phyloP scores from a whole-genome alignment of 2,329 filamentous ascomycete species.

The Phialemonium atrogriseum region DNA sequence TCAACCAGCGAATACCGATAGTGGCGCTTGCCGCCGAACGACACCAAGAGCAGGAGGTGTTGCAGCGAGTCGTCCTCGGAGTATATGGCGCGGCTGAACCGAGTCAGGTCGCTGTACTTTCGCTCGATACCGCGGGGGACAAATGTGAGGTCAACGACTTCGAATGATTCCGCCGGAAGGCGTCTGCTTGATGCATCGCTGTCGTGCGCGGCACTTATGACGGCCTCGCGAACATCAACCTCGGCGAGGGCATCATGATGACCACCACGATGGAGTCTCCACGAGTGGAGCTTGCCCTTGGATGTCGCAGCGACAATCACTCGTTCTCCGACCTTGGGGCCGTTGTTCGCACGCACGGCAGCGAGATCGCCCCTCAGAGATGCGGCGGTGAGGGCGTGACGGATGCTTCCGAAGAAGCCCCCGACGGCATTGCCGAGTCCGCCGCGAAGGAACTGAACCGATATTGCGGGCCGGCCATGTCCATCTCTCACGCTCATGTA shows the following conservation, averaged over 20 bases:
- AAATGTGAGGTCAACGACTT: conserved; percentile 73
- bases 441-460: conserved; percentile 66
- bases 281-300: conserved; percentile 71
- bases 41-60: conserved; percentile 54
- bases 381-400: conserved; percentile 63
- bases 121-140: conserved; percentile 44
- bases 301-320: conserved; percentile 73
- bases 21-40: conserved; percentile 41
- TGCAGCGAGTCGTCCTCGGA: conserved; percentile 43
- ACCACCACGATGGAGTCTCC: conserved; percentile 83
- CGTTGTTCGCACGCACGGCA: conserved; percentile 67
- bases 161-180: conserved; percentile 52
- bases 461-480: conserved; percentile 76
- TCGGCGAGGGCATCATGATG: conserved; percentile 69
- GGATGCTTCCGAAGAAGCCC: conserved; percentile 75
- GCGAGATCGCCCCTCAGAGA: conserved; percentile 69
- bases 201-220: conserved; percentile 54
- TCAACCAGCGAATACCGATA: conserved; percentile 72
- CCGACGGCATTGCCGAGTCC: conserved; percentile 45
- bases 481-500: conserved; percentile 80
- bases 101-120: conserved; percentile 41
- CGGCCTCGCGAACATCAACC: conserved; percentile 57
- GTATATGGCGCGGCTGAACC: conserved; percentile 40
- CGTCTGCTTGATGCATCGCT: conserved; percentile 39
- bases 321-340: conserved; percentile 69